A percentile compares a stretch with the other conserved stretches of the same genome.
These are phyloP conservation scores for Verticillium zaregamsianum DNA, from an alignment of 2,329 filamentous ascomycete genomes.

Conservation along the genomic window DNA sequence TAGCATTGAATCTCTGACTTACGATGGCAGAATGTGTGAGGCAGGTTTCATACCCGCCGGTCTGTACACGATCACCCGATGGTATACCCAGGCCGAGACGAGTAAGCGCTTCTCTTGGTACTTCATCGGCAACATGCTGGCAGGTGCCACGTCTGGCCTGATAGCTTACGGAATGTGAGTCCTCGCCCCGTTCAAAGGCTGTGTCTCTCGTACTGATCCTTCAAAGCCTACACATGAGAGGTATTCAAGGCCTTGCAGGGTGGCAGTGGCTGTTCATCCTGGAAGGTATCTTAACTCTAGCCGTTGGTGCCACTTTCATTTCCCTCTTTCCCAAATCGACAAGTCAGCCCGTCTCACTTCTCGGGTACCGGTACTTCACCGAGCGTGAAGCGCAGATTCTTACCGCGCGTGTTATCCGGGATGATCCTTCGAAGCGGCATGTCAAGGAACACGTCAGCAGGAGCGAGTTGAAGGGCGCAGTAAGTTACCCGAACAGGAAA, in stretches of 20 bases:
- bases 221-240: conserved; percentile 25
- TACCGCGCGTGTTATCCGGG: conserved; percentile 23
- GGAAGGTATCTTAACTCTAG: conserved; percentile 31
- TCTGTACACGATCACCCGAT: conserved; percentile 41
- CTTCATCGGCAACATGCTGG: conserved; percentile 40
- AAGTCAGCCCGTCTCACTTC: conserved; percentile 23
- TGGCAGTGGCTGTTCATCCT: conserved; percentile 32
- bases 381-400: conserved; percentile 30
- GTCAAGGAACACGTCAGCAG: conserved; percentile 22
- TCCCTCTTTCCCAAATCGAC: conserved; percentile 23
- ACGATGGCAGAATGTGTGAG: conserved; percentile 18
- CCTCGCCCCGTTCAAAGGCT: no score
- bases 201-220: background rate
- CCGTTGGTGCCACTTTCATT: conserved; percentile 25
- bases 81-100: conserved; percentile 42
- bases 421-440: conserved; percentile 30
- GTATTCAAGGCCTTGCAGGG: conserved; percentile 21
- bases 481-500: conserved; percentile 12
- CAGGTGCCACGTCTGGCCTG: conserved; percentile 32
- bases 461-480: conserved; percentile 27
- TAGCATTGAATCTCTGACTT: background rate
- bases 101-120: conserved; percentile 40
- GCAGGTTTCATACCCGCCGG: conserved; percentile 42
- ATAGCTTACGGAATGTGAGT: conserved; percentile 35
- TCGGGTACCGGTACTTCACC: conserved; percentile 25